A percentile compares a stretch with the other conserved stretches of the same genome.
phyloP scores from a whole-genome alignment of 768 basidiomycete genomes.

The Rhizopogon vinicolor region DNA sequence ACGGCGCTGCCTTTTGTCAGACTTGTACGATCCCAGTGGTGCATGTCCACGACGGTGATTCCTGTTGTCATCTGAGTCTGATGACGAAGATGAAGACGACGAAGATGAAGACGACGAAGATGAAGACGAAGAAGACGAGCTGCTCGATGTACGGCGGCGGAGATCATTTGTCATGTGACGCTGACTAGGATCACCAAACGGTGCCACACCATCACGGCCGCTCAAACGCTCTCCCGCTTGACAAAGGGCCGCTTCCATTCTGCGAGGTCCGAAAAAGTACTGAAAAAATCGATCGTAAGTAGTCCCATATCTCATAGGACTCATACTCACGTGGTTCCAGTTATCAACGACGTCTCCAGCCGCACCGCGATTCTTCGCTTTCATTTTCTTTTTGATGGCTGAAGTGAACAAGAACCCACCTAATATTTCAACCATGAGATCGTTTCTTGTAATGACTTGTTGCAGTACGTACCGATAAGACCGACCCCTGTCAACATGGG shows the following conservation, averaged over 20 bases:
- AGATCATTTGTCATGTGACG: slow-evolving; percentile 12
- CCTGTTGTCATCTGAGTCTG: slow-evolving; percentile 9
- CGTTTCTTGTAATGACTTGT: background rate
- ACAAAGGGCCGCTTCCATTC: slow-evolving; percentile 37
- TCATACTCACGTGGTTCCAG: slow-evolving; percentile 47
- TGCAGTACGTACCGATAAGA: slow-evolving; percentile 13
- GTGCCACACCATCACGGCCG: slow-evolving; percentile 17
- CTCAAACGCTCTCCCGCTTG: slow-evolving; percentile 27
- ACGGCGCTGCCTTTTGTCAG: slow-evolving; percentile 6
- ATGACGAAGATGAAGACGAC: background rate
- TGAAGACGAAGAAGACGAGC: background rate
- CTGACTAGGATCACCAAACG: slow-evolving; percentile 15
- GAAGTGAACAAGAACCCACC: slow-evolving; percentile 14
- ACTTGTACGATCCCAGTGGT: background rate
- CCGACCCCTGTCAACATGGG: slow-evolving; percentile 26
- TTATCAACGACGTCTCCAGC: slow-evolving; percentile 38
- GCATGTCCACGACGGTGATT: background rate
- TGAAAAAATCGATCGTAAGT: slow-evolving; percentile 10
- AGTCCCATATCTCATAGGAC: slow-evolving; percentile 1
- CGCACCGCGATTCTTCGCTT: slow-evolving; percentile 31
- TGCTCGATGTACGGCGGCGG: slow-evolving; percentile 7
- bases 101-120: background rate
- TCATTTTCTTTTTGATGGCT: slow-evolving; percentile 21
- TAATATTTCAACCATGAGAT: background rate
- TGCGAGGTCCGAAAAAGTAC: slow-evolving; percentile 46